Percentiles rank a stretch among this genome's conserved stretches.
phyloP scores from a whole-genome alignment of 768 basidiomycete species.

The Macrocybe gigantea region DNA sequence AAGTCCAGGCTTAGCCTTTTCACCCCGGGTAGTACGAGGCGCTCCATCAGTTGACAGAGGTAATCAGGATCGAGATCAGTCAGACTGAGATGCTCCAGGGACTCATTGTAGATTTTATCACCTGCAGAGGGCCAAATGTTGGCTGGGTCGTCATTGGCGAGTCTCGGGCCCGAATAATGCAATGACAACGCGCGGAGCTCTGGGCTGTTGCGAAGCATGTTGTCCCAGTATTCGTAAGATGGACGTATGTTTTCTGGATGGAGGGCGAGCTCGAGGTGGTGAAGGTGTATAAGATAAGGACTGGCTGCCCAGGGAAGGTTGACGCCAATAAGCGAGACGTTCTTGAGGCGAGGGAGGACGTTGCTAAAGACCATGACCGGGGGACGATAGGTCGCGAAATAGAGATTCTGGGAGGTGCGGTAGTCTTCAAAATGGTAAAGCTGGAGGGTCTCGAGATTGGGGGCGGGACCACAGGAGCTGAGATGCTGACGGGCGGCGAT shows the following conservation, averaged over 20 bases:
- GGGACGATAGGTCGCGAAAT: slow-evolving; percentile 48
- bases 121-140: slow-evolving; percentile 27
- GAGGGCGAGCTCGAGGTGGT: slow-evolving; percentile 51
- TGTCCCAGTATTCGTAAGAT: slow-evolving; percentile 47
- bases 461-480: slow-evolving; percentile 45
- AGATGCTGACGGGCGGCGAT: slow-evolving; percentile 43
- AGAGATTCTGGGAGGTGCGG: slow-evolving; percentile 41
- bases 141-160: slow-evolving; percentile 25
- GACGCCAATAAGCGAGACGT: slow-evolving; percentile 60
- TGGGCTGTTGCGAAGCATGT: slow-evolving; percentile 46
- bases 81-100: slow-evolving; percentile 40
- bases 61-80: slow-evolving; percentile 54
- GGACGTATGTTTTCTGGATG: slow-evolving; percentile 56
- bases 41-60: slow-evolving; percentile 38
- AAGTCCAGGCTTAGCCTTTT: slow-evolving; percentile 42
- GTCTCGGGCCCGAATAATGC: slow-evolving; percentile 54
- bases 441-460: slow-evolving; percentile 52
- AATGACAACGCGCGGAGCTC: slow-evolving; percentile 40
- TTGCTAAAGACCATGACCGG: slow-evolving; percentile 56
- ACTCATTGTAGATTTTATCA: slow-evolving; percentile 28
- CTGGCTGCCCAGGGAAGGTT: slow-evolving; percentile 54
- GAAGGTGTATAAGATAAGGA: slow-evolving; percentile 43
- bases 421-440: slow-evolving; percentile 64
- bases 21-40: slow-evolving; percentile 40
- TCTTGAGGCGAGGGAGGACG: slow-evolving; percentile 41